Evolutionary conservation across 306 rosid genomes (phyloP), one percentile per base, ranked within the genome.

Genomic region (Sophora flavescens): DNA sequence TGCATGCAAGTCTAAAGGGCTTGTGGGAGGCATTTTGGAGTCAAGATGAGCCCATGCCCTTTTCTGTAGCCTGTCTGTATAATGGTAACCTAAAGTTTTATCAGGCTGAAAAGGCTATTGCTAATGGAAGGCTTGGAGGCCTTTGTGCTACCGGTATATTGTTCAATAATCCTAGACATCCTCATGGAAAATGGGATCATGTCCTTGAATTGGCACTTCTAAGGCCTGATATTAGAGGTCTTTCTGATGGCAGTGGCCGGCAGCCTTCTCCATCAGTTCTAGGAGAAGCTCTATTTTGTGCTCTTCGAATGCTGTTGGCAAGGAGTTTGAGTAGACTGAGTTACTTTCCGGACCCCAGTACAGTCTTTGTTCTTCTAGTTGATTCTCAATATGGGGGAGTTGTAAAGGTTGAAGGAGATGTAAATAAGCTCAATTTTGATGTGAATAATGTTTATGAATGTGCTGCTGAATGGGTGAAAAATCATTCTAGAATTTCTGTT

Each of bases 1-100:
- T 95, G 53, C 97, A 95, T 84, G 97, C 99, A 7, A 76, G 97
- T 83, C 80, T 88, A 60, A 95, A 90, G 80, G 97, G 97, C 51
- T 87, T 95, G 84, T 95, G 99, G 97, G 97, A 92, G 84, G 92
- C 96, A 39, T 95, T 95, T 84, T 95, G 99, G 99, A 87, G 90
- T 82, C 96, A 84, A 70, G 97, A 92, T 70, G 92, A 87, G 77
- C 92, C 93, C 70, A 82, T 95, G 90, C 99, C 99, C 78, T 95
- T 95, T 80, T 86, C 93, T 61, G 99, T 88, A 62, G 88, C 91
- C 72, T 90, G 96, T 85, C 77, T 92, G 53, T 87, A 86, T 84
- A 83, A 86, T 77, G 61, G 87, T 77, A 91, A 92, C 80, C 70
- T 91, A 80, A 95, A 92, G 77, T 95, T 95, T 82, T 95, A 89